Evolutionary conservation across 2,329 filamentous ascomycete species (phyloP), one percentile per base, ranked within the genome.

Genomic region (Colletotrichum orchidophilum): DNA sequence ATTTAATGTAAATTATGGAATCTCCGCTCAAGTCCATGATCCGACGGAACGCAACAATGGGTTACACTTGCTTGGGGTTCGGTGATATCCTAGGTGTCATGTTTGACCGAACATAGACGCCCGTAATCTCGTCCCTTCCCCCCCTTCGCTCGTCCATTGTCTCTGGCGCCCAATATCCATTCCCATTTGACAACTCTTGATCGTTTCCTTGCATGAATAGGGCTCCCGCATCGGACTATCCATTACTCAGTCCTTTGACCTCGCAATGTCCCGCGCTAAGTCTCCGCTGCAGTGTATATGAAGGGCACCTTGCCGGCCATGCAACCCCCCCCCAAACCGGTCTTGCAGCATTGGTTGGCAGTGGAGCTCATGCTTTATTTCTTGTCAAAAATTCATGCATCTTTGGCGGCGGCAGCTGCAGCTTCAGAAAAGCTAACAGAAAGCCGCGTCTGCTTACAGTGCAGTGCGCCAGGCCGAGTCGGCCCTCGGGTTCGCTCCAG

Each of bases 131-230:
- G 9, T 31, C 31, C 9, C 8, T 46, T n/a, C 39, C 18, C 6
- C 33, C 12, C 24, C 42, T 33, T 29, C 24, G n/a, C 18, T 59
- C 57, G 29, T 52, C 15, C 24, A 31, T 55, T 63, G 31, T 52
- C 57, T 46, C n/a, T 35, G 54, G 66, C 33, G 64, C 46, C 58
- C 46, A 31, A 53, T 3, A 3, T 29, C 18, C 52, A 58, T 63
- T 59, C 64, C 64, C 49, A 11, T 68, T 53, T 52, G 68, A 58
- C 24, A 68, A 26, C 33, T 42, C 64, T 63, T 57, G 64, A 59
- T 71, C 58, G 53, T 63, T 57, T 58, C 64, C 64, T 71, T 68
- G 68, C 68, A 71, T 71, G 52, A 68, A 71, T 13, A 63, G 52
- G 53, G 42, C 68, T 59, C 64, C 55, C 52, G 49, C 58, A 68